Conservation (phyloP, 2,329 filamentous ascomycete genomes). For the Penicillium rolfsii region DNA sequence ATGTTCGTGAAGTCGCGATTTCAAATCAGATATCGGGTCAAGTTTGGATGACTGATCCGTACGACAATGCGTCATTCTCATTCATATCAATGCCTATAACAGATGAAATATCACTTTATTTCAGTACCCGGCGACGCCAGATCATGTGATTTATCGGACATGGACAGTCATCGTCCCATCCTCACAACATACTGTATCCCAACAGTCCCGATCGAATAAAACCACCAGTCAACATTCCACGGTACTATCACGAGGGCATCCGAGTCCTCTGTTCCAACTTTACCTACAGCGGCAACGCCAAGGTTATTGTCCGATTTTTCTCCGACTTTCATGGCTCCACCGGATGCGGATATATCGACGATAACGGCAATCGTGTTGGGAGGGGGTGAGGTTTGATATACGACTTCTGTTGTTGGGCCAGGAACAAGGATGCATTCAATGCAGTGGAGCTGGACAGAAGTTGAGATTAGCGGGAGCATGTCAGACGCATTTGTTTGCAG, state of each 20-base stretch:
- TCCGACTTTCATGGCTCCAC: conserved; percentile 4
- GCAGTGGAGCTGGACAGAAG: conserved; percentile 2
- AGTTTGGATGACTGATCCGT: conserved; percentile 4
- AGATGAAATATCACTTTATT: conserved; percentile 6
- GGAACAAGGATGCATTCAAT: conserved; percentile 2
- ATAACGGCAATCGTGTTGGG: conserved; percentile 4
- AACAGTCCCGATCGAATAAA: background rate
- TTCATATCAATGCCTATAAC: conserved; percentile 4
- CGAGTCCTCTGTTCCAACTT: conserved; percentile 2
- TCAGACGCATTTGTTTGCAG: background rate
- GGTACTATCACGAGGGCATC: conserved; percentile 1
- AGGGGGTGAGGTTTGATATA: conserved; percentile 4
- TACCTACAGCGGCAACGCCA: background rate
- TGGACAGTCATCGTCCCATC: background rate
- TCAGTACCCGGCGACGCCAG: conserved; percentile 2
- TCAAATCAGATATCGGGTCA: conserved; percentile 2
- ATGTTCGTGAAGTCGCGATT: conserved; percentile 1
- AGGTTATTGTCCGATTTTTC: conserved; percentile 5
- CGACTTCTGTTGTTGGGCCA: conserved; percentile 4
- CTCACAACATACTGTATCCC: conserved; percentile 2
- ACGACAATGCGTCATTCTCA: conserved; percentile 3
- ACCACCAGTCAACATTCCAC: conserved; percentile 1
- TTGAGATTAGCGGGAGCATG: background rate
- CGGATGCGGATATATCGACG: conserved; percentile 2
- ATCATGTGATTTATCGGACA: conserved; percentile 1